Evolutionary conservation across 2,329 filamentous ascomycete genomes (phyloP), one percentile per base, ranked within the genome.

Genomic region (Leptoxyphium fumago): DNA sequence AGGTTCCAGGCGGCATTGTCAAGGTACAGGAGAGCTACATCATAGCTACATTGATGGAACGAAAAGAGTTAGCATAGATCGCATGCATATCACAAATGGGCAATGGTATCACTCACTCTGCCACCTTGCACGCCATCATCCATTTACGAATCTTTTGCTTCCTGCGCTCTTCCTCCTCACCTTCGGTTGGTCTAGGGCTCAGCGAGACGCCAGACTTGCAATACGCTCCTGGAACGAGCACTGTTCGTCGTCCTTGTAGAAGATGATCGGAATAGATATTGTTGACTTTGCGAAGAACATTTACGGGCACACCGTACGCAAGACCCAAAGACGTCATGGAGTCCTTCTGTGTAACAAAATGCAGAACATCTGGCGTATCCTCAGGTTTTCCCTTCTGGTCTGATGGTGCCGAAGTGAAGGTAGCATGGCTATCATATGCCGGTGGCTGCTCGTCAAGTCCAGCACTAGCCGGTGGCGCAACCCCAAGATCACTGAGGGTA

Each of bases 101-200:
- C 13, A 29, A 29, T 10, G 17, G 10, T 9, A 32, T 10, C 17
- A 66, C 71, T 64, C 79, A 88, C 68, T 88, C 81, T 18, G 75
- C 67, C 26, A 84, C 80, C 59, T 89, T 89, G 64, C 80, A 84
- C 1, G 72, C 71, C 2, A 85, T 77, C 84, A 88, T 88, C 69
- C 81, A 89, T 48, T 81, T 74, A 38, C 84, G 71, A 29, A 89
- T 71, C 56, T 79, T 80, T 14, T 67, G 71, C 63, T 84, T 88
- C 49, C 78, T 72, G 41, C 73, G 67, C 62, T 84, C 80, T 55
- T 86, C 83, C 39, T 82, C 80, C 56, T 85, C 82, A 40, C 80
- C 77, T 43, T 83, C 81, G n/a, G 84, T 54, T 0, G 84, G 83
- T 26, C 73, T 67, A 1, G 83, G 82, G 39, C 78, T 84, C 18